These are phyloP conservation scores for Coccomyxa sp. DNA, from an alignment of 139 green algal species.

Conservation along the genomic window DNA sequence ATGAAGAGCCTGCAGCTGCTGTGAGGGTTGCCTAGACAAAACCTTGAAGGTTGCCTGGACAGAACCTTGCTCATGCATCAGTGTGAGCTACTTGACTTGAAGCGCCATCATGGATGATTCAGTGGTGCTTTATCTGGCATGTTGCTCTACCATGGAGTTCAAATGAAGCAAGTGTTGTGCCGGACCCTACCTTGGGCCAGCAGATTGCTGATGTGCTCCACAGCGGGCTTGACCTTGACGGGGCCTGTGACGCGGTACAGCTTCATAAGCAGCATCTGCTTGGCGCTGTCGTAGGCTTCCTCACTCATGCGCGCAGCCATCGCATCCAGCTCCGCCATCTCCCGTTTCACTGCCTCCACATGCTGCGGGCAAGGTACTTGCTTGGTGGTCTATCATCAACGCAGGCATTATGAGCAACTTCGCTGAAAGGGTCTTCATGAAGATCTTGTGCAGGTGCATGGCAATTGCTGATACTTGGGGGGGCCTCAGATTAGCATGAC, in stretches of 20 bases:
- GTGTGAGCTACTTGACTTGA: too few species aligned
- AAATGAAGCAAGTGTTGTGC: neutral
- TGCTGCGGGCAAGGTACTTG: too few species aligned
- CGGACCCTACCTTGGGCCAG: constrained; percentile 13
- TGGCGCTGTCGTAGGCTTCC: neutral
- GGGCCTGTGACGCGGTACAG: constrained; percentile 25
- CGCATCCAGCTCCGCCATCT: neutral
- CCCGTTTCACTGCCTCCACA: neutral
- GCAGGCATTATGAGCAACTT: neutral
- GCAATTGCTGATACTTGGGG: neutral
- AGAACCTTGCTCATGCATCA: neutral
- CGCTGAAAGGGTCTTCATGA: too few species aligned
- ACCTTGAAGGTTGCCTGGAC: neutral
- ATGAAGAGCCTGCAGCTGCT: neutral
- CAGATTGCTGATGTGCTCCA: constrained; percentile 33
- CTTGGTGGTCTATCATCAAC: too few species aligned
- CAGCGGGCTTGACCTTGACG: constrained; percentile 31
- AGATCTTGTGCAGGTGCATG: neutral
- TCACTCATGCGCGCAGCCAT: neutral
- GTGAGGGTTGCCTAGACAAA: neutral
- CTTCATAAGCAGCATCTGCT: constrained; percentile 15
- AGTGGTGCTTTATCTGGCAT: neutral
- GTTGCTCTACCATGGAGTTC: neutral
- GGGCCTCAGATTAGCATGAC: constrained; percentile 1
- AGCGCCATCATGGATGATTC: neutral